A percentile compares a stretch with the other conserved stretches of the same genome.
Conservation (phyloP, 2,329 filamentous ascomycete species). For the Salinomyces thailandicus region DNA sequence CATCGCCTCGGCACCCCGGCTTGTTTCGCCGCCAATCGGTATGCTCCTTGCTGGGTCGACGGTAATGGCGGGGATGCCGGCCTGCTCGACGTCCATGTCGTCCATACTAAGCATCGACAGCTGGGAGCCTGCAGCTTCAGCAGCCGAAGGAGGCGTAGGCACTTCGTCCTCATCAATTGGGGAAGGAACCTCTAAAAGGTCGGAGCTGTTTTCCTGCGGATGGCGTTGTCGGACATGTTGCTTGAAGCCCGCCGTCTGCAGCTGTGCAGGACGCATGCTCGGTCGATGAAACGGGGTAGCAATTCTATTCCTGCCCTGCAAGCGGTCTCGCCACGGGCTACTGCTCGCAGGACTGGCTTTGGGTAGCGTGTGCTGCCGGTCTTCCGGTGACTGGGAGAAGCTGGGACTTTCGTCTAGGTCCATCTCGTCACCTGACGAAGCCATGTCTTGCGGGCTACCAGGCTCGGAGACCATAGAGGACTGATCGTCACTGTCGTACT, state of each 20-base stretch:
- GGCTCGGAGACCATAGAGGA: constrained; percentile 24
- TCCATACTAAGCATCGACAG: constrained; percentile 27
- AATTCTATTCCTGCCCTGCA: constrained; percentile 14
- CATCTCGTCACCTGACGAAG: constrained; percentile 16
- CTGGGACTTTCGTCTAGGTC: constrained; percentile 13
- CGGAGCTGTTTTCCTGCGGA: constrained; percentile 22
- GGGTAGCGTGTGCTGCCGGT: constrained; percentile 6
- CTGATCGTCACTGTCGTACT: constrained; percentile 24
- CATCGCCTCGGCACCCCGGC: constrained; percentile 11
- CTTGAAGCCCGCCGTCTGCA: constrained; percentile 8
- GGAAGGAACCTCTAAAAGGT: constrained; percentile 24
- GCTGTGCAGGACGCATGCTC: constrained; percentile 13
- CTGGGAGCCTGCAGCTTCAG: constrained; percentile 22
- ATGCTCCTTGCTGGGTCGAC: constrained; percentile 13
- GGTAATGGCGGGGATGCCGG: constrained; percentile 14
- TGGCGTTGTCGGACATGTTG: constrained; percentile 23
- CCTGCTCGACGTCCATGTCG: constrained; percentile 27
- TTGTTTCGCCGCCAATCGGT: background rate
- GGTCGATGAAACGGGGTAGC: constrained; percentile 16
- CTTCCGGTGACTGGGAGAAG: constrained; percentile 16
- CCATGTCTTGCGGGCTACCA: constrained; percentile 21
- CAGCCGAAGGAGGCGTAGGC: constrained; percentile 24
- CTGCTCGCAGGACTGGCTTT: constrained; percentile 6
- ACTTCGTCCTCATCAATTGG: constrained; percentile 28
- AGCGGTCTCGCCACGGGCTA: constrained; percentile 14